Evolutionary conservation across 106 monocot genomes (phyloP).

Genomic region (Alisma plantagoaquatica): DNA sequence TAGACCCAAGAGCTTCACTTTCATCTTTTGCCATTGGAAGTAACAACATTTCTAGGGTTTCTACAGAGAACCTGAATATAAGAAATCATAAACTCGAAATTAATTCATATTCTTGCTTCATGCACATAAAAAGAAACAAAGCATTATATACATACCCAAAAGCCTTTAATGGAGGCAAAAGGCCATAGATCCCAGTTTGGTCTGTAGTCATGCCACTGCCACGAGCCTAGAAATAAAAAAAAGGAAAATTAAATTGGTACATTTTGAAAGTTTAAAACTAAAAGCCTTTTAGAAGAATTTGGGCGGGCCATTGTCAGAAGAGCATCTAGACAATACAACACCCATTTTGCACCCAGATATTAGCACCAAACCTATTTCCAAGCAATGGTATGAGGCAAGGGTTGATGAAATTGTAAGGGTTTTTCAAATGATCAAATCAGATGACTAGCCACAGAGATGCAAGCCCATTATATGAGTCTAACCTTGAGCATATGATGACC

Average conservation of each 20-base stretch:
- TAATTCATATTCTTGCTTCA: background rate
- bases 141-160: conserved; percentile 57
- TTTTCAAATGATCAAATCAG: no score
- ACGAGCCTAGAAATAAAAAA: background rate
- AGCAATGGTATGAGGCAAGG: no score
- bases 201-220: background rate
- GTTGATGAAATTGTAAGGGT: no score
- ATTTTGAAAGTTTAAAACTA: conserved; percentile 7
- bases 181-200: conserved; percentile 54
- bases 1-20: conserved; percentile 82
- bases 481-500: no score
- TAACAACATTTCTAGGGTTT: conserved; percentile 84
- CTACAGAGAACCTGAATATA: conserved; percentile 66
- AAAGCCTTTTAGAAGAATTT: no score
- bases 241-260: background rate
- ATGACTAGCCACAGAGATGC: no score
- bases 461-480: no score
- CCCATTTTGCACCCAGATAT: no score
- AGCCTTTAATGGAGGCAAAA: conserved; percentile 70
- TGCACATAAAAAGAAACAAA: background rate
- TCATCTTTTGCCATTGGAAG: conserved; percentile 92
- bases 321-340: no score
- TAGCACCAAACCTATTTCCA: no score
- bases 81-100: background rate
- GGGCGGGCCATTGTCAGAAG: no score